Conservation (phyloP, 202 grass and related monocot species). For the Musa balbisiana region DNA sequence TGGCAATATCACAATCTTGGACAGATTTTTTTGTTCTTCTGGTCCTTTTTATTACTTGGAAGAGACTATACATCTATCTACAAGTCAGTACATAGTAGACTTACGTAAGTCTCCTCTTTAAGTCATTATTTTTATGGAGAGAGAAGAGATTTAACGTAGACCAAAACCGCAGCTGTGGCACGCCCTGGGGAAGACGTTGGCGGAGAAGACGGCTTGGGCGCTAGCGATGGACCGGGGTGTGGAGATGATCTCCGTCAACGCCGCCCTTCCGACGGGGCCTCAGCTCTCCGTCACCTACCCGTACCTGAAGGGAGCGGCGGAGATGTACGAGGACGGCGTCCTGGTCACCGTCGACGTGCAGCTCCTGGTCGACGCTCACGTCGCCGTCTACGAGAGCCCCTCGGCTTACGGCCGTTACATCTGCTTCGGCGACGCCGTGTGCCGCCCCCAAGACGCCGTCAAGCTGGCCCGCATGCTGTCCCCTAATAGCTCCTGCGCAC, state of each 20-base stretch:
- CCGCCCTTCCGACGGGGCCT: conserved; percentile 39
- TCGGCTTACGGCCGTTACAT: conserved; percentile 74
- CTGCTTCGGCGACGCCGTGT: conserved; percentile 66
- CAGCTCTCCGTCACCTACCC: conserved; percentile 40
- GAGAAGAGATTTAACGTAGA: too few relatives aligned
- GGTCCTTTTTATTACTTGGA: too few relatives aligned
- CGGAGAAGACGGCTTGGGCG: conserved; percentile 96
- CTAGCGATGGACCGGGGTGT: conserved; percentile 92
- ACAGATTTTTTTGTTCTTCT: too few relatives aligned
- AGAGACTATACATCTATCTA: too few relatives aligned
- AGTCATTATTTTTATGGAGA: too few relatives aligned
- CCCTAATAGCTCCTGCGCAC: conserved; percentile 30
- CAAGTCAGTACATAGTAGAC: too few relatives aligned
- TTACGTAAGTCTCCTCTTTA: too few relatives aligned
- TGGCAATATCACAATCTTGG: too few relatives aligned
- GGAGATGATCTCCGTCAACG: conserved; percentile 86
- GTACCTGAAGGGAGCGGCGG: conserved; percentile 61
- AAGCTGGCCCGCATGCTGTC: conserved; percentile 55
- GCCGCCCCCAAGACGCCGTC: conserved; percentile 58
- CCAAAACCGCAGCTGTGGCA: conserved; percentile 61
- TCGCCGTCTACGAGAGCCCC: conserved; percentile 66
- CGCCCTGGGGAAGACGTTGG: conserved; percentile 70
- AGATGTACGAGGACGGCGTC: conserved; percentile 84
- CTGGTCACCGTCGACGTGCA: conserved; percentile 67
- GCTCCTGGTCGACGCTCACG: conserved; percentile 70